Conservation (phyloP, 352 stramenopile genomes). For the Labyrinthula sp. region DNA sequence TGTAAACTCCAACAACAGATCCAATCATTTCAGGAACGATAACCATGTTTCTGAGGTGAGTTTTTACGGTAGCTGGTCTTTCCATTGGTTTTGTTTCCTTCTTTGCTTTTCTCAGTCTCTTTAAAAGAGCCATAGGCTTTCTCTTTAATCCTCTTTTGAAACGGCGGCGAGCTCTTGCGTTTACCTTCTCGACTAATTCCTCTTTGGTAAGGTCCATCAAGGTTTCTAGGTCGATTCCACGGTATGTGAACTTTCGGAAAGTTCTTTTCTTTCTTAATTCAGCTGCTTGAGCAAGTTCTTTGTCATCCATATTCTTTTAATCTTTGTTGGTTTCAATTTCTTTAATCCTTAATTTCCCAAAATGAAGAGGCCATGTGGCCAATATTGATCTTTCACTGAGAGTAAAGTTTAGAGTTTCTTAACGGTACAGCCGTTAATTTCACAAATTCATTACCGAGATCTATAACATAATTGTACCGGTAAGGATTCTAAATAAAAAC, state of each 20-base stretch:
- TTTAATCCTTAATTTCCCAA: too few relatives aligned
- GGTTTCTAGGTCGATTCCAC: slow-evolving; percentile 95
- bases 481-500: too few relatives aligned
- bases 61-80: slow-evolving; percentile 96
- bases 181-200: slow-evolving; percentile 95
- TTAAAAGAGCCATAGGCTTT: slow-evolving; percentile 98
- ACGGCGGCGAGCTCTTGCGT: slow-evolving; percentile 73
- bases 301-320: too few relatives aligned
- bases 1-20: slow-evolving; percentile 97
- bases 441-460: too few relatives aligned
- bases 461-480: too few relatives aligned
- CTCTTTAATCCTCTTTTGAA: slow-evolving; percentile 96
- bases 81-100: slow-evolving; percentile 83
- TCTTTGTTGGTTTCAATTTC: too few relatives aligned
- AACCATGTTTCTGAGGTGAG: slow-evolving; percentile 99
- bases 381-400: too few relatives aligned
- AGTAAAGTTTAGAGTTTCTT: too few relatives aligned
- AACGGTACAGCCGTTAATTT: too few relatives aligned
- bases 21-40: slow-evolving; percentile 99
- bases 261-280: slow-evolving; percentile 96
- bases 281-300: too few relatives aligned
- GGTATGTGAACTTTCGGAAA: slow-evolving; percentile 99
- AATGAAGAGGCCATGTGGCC: too few relatives aligned
- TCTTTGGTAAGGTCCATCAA: slow-evolving; percentile 96
- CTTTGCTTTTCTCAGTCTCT: slow-evolving; percentile 95